Evolutionary conservation across 2,329 filamentous ascomycete genomes (phyloP).

Genomic region (Sarocladiaceae sp.): DNA sequence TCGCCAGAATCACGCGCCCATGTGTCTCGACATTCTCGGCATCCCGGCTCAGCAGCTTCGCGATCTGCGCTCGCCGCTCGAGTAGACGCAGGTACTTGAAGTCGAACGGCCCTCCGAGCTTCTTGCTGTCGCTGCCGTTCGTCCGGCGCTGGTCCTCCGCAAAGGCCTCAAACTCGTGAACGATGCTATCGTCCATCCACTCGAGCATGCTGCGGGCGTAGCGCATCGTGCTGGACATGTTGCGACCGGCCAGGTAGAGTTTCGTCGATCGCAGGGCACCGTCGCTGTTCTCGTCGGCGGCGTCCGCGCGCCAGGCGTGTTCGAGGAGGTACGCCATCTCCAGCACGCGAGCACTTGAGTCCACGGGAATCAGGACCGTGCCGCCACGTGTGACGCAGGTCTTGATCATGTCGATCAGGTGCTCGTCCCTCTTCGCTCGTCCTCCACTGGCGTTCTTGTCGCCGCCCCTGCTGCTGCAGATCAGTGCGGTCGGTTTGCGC

Average conservation of each 20-base stretch:
- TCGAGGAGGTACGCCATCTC: constrained; percentile 91
- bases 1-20: constrained; percentile 81
- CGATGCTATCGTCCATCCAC: constrained; percentile 97
- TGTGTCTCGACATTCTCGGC: constrained; percentile 36
- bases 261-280: constrained; percentile 49
- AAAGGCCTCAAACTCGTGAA: constrained; percentile 81
- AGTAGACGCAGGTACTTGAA: constrained; percentile 81
- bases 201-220: constrained; percentile 95
- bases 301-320: constrained; percentile 77
- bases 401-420: constrained; percentile 77
- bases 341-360: constrained; percentile 90
- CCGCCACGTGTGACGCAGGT: constrained; percentile 76
- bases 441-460: constrained; percentile 66
- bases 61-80: constrained; percentile 76
- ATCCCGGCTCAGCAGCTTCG: constrained; percentile 56
- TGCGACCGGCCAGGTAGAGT: constrained; percentile 81
- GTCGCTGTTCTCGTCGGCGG: constrained; percentile 45
- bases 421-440: constrained; percentile 77
- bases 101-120: constrained; percentile 71
- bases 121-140: constrained; percentile 44
- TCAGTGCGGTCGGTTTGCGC: constrained; percentile 85
- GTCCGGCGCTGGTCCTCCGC: constrained; percentile 47
- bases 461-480: constrained; percentile 84
- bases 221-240: constrained; percentile 81
- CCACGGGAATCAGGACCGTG: constrained; percentile 87